Evolutionary conservation across 176 grass and related monocot genomes (phyloP).

Genomic region (Avena sativa): DNA sequence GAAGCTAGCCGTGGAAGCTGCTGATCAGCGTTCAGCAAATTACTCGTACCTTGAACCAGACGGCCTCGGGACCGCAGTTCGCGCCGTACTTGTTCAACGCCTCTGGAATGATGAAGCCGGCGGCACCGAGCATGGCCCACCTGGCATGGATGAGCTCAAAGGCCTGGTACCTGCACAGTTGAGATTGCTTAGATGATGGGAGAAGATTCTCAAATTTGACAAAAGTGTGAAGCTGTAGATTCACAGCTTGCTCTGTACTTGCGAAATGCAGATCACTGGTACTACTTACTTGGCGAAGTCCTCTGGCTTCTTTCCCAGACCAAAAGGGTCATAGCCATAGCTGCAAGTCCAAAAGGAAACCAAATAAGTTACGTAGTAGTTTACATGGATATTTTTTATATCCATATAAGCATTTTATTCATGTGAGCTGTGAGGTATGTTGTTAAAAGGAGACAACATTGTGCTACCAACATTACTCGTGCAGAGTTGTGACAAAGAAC

Average conservation of each 20-base stretch:
- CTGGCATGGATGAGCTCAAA: constrained; percentile 96
- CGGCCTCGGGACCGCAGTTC: constrained; percentile 94
- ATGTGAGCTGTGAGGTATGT: neutral
- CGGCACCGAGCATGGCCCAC: constrained; percentile 98
- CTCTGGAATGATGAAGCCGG: constrained; percentile 93
- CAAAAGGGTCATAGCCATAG: constrained; percentile 97
- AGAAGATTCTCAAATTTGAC: neutral
- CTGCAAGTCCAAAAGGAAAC: constrained; percentile 52
- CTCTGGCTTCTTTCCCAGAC: constrained; percentile 96
- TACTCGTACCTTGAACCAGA: constrained; percentile 84
- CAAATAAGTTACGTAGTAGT: neutral
- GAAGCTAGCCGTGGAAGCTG: neutral
- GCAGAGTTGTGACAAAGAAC: neutral
- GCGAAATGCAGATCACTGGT: constrained; percentile 9
- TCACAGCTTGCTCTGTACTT: neutral
- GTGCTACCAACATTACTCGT: neutral
- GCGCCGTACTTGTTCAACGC: constrained; percentile 95
- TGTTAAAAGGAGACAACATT: neutral
- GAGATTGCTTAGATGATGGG: neutral
- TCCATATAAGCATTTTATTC: neutral
- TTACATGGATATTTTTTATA: neutral
- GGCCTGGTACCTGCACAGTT: constrained; percentile 76
- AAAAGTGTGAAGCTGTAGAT: neutral
- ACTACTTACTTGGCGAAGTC: constrained; percentile 82
- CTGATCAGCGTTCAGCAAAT: constrained; percentile 3